These are phyloP conservation scores for Furcasterigmium sp. DNA, from an alignment of 2,329 filamentous ascomycete genomes.

Conservation along the genomic window DNA sequence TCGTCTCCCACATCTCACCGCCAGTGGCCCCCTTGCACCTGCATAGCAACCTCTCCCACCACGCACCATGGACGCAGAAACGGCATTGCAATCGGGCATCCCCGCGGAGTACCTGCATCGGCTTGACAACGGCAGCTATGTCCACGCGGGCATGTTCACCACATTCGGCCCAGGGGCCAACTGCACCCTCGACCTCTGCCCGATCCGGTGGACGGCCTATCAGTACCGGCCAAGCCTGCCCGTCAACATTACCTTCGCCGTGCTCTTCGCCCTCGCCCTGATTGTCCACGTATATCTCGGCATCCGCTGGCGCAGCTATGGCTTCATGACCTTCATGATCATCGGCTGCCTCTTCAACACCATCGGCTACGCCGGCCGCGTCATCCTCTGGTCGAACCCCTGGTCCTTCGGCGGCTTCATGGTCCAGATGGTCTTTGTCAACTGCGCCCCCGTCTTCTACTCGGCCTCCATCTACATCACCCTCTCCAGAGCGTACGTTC, in stretches of 20 bases:
- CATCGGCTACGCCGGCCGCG: constrained; percentile 56
- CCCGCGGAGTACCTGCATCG: neutral
- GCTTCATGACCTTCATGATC: constrained; percentile 46
- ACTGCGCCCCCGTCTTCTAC: constrained; percentile 41
- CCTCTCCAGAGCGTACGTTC: constrained; percentile 34
- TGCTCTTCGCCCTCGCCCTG: constrained; percentile 40
- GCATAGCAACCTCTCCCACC: no score
- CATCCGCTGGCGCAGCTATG: constrained; percentile 39
- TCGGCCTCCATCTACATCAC: constrained; percentile 63
- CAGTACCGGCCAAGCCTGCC: constrained; percentile 39
- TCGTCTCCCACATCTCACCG: no score
- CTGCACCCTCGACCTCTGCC: constrained; percentile 44
- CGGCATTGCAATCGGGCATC: neutral
- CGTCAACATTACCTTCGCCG: constrained; percentile 36
- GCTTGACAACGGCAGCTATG: constrained; percentile 16
- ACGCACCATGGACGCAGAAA: neutral
- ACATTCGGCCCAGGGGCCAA: constrained; percentile 41
- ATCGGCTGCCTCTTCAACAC: constrained; percentile 53
- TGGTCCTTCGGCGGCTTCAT: constrained; percentile 57
- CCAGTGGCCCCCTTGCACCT: no score
- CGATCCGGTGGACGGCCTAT: constrained; percentile 38
- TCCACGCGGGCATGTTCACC: constrained; percentile 14
- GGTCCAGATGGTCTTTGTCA: constrained; percentile 61
- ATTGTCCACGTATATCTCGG: constrained; percentile 40
- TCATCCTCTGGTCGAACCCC: constrained; percentile 52